A percentile compares a stretch with the other conserved stretches of the same genome.
These are phyloP conservation scores for Aethionema arabicum DNA, from an alignment of 345 rosid species.

Conservation along the genomic window DNA sequence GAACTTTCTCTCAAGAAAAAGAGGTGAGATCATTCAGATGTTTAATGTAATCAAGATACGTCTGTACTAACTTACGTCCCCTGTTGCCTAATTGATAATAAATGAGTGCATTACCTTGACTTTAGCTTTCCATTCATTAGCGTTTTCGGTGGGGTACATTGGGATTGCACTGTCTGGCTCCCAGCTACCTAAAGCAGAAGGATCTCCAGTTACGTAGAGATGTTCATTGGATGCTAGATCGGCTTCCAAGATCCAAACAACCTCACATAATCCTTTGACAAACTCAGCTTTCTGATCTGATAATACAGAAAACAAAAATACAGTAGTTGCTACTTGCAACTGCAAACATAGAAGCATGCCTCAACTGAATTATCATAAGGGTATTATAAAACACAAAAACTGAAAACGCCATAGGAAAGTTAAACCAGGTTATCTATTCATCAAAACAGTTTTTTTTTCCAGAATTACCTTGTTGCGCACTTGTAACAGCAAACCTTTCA, in stretches of 20 bases:
- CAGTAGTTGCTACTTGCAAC: not conserved
- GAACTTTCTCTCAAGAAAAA: conserved; percentile 19
- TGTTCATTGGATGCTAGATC: conserved; percentile 60
- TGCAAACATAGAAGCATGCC: not conserved
- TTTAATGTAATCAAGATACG: conserved; percentile 6
- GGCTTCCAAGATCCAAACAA: conserved; percentile 82
- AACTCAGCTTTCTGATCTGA: conserved; percentile 53
- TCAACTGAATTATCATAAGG: conserved; percentile 8
- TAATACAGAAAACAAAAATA: conserved; percentile 31
- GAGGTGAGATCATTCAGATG: not conserved
- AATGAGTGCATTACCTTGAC: conserved; percentile 55
- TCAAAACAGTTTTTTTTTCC: not conserved
- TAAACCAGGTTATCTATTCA: not conserved
- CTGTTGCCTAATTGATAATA: conserved; percentile 8
- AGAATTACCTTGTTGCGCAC: conserved; percentile 53
- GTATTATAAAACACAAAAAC: not conserved
- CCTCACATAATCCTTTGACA: conserved; percentile 50
- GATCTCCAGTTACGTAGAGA: conserved; percentile 80
- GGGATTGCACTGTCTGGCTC: conserved; percentile 68
- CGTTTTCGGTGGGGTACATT: conserved; percentile 57
- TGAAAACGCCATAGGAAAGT: not conserved
- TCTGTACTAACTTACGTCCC: conserved; percentile 18
- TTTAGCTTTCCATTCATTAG: conserved; percentile 72
- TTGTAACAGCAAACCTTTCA: conserved; percentile 43
- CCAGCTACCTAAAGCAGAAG: conserved; percentile 74